phyloP scores from a whole-genome alignment of 2,329 filamentous ascomycete genomes.

The Fusarium napiforme region DNA sequence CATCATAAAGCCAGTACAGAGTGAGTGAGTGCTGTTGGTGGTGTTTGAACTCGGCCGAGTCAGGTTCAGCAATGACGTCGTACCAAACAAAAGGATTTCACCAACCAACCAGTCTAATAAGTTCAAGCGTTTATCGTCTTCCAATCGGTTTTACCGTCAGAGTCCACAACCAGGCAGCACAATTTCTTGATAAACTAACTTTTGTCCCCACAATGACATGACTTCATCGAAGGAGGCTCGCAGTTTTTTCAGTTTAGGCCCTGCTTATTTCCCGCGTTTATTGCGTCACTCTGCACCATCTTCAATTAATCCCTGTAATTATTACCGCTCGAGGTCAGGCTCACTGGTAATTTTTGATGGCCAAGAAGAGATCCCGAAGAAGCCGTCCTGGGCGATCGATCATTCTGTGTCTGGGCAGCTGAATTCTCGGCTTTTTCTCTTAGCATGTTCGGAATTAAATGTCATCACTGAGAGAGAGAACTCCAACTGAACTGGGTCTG shows the following conservation, averaged over 20 bases:
- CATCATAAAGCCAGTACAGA: too few relatives aligned
- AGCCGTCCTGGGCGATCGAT: constrained; percentile 18
- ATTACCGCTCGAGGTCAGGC: too few relatives aligned
- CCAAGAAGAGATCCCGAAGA: constrained; percentile 4
- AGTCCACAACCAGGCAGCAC: constrained; percentile 23
- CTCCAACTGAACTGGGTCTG: not conserved
- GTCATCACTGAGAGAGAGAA: not conserved
- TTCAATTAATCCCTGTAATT: not conserved
- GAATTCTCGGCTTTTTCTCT: constrained; percentile 2
- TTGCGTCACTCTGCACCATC: constrained; percentile 15
- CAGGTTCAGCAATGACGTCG: not conserved
- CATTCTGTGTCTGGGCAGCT: not conserved
- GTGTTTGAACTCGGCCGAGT: not conserved
- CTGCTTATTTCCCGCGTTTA: constrained; percentile 21
- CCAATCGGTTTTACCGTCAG: constrained; percentile 4
- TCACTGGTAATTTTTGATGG: too few relatives aligned
- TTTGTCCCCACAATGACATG: constrained; percentile 19
- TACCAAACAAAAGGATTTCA: not conserved
- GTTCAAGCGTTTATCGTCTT: not conserved
- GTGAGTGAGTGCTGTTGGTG: too few relatives aligned
- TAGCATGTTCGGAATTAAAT: not conserved
- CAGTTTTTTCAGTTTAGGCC: not conserved
- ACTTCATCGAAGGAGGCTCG: not conserved
- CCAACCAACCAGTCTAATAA: not conserved
- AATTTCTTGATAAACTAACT: constrained; percentile 15